A percentile compares a stretch with the other conserved stretches of the same genome.
Evolutionary conservation across 495 filamentous ascomycete species (phyloP).

Genomic region (Hyaloscypha variabilis): DNA sequence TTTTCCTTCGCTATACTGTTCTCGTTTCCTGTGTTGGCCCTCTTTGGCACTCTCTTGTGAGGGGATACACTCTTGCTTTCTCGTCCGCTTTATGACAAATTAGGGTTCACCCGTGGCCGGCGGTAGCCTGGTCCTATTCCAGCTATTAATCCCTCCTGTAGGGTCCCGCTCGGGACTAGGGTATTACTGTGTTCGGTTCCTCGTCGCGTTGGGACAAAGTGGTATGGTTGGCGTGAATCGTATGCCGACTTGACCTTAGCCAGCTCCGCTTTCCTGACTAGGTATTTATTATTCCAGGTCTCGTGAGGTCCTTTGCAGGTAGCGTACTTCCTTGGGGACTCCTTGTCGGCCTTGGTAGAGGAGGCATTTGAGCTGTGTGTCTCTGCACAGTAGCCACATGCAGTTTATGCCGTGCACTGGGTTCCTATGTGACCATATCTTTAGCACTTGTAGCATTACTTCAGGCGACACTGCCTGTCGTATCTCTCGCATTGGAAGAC

Average conservation of each 20-base stretch:
- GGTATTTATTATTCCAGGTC: conserved; percentile 25
- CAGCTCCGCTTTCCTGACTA: conserved; percentile 18
- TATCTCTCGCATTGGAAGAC: conserved; percentile 27
- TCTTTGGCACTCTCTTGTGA: conserved; percentile 13
- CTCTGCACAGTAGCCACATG: conserved; percentile 27
- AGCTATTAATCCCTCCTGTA: too few relatives aligned
- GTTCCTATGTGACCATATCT: conserved; percentile 32
- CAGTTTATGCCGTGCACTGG: conserved; percentile 23
- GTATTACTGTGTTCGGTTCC: conserved; percentile 8
- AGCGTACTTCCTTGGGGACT: conserved; percentile 12
- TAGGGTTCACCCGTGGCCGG: conserved; percentile 3
- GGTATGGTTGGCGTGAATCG: conserved; percentile 19
- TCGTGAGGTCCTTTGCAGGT: conserved; percentile 23
- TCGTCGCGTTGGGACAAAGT: conserved; percentile 18
- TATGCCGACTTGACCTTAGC: conserved; percentile 21
- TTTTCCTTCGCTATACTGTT: conserved; percentile 12
- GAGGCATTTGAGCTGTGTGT: conserved; percentile 23
- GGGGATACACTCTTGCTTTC: conserved; percentile 19
- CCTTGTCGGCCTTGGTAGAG: conserved; percentile 21
- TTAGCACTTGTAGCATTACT: conserved; percentile 31
- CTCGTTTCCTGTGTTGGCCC: conserved; percentile 11
- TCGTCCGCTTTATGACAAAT: conserved; percentile 7
- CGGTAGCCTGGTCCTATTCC: conserved; percentile 1
- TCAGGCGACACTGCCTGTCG: conserved; percentile 22
- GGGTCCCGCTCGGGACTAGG: too few relatives aligned